Evolutionary conservation across 2,329 filamentous ascomycete species (phyloP).

Genomic region (Botrytis galanthina): DNA sequence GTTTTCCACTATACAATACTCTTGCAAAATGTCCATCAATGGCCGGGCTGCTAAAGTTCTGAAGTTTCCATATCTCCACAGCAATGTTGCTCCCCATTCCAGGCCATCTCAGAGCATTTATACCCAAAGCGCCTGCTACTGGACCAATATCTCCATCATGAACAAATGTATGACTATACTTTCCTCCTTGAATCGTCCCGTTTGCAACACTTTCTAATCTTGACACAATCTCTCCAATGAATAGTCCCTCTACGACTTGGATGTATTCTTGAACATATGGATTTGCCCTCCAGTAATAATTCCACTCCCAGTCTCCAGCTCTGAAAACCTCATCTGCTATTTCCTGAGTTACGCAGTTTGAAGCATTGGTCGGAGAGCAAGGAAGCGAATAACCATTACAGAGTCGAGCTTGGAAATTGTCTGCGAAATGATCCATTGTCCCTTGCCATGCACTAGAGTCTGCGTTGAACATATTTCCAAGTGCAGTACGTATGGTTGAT

Average conservation of each 20-base stretch:
- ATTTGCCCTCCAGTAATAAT: conserved; percentile 42
- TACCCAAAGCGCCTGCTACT: conserved; percentile 36
- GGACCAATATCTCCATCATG: conserved; percentile 43
- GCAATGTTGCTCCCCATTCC: conserved; percentile 43
- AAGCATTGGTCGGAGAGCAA: conserved; percentile 35
- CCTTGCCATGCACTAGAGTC: conserved; percentile 36
- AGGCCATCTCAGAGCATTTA: conserved; percentile 41
- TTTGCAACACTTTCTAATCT: conserved; percentile 36
- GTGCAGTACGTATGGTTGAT: conserved; percentile 32
- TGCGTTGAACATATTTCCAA: conserved; percentile 40
- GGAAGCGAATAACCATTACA: conserved; percentile 43
- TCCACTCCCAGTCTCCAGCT: conserved; percentile 44
- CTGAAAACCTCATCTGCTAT: conserved; percentile 42
- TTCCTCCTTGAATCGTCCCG: conserved; percentile 28
- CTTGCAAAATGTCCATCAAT: conserved; percentile 24
- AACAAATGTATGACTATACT: conserved; percentile 37
- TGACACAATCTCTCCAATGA: conserved; percentile 41
- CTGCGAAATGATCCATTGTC: conserved; percentile 43
- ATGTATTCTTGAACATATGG: conserved; percentile 41
- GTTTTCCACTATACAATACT: conserved; percentile 37
- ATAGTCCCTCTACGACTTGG: conserved; percentile 40
- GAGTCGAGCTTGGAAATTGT: conserved; percentile 43
- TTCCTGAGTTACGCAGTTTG: conserved; percentile 37
- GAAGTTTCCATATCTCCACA: conserved; percentile 41
- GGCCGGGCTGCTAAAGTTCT: not conserved